A percentile compares a stretch with the other conserved stretches of the same genome.
phyloP scores from a whole-genome alignment of 345 rosid species.

The Hirschfeldia incana region DNA sequence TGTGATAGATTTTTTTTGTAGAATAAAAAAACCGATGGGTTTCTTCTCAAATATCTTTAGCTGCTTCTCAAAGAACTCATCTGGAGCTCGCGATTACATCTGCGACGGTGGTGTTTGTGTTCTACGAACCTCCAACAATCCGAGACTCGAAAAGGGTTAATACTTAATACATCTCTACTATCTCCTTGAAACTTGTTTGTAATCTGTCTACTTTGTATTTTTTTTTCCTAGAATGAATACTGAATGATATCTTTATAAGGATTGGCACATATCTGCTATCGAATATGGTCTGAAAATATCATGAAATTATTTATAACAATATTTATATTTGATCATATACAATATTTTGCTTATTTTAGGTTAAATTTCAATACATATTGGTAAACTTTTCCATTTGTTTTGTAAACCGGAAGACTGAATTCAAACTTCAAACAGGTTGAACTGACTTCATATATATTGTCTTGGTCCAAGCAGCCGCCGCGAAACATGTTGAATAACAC shows the following conservation, averaged over 20 bases:
- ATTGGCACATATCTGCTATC: not conserved
- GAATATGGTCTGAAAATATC: not conserved
- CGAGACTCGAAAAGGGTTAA: slow-evolving; percentile 22
- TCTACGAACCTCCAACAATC: slow-evolving; percentile 26
- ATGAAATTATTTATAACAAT: not conserved
- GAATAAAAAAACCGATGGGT: slow-evolving; percentile 19
- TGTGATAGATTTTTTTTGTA: not conserved
- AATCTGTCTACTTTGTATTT: not conserved
- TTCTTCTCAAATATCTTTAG: slow-evolving; percentile 29
- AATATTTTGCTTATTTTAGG: not conserved
- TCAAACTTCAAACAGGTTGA: not conserved
- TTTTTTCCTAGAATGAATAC: not conserved
- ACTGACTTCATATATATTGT: not conserved
- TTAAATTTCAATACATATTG: not conserved
- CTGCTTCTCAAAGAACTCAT: slow-evolving; percentile 27
- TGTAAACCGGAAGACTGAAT: slow-evolving; percentile 9
- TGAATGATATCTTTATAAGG: not conserved
- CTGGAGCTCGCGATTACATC: slow-evolving; percentile 29
- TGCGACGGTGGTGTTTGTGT: slow-evolving; percentile 39
- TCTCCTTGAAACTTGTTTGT: slow-evolving; percentile 15
- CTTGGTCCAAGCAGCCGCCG: not conserved
- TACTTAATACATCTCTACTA: not conserved
- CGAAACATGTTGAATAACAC: not conserved
- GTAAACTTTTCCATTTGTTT: not conserved
- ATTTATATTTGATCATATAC: not conserved